Base-by-base conservation (phyloP, 2,329 filamentous ascomycete genomes). In the Metarhizium brunneum region DNA sequence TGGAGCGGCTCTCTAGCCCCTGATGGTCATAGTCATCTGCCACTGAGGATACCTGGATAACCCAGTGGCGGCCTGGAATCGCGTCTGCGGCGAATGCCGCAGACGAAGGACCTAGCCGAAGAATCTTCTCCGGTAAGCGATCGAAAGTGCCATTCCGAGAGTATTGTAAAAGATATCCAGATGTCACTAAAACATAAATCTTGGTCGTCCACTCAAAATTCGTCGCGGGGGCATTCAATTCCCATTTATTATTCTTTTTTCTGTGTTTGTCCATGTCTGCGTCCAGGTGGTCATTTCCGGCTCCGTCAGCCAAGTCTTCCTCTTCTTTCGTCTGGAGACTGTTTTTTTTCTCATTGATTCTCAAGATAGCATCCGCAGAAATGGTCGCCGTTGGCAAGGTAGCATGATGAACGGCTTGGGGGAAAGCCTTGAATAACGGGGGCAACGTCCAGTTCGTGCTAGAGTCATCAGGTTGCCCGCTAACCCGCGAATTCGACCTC, bases 341-440 rank as follows among this genome's bases (percentile, higher is more conserved):
- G 13, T 66, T 64, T 35, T 77, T 79, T 57, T 76, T 74, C 53
- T 79, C 77, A 59, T 83, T 81, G 50, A 81, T 71, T 57, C 86
- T 82, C 52, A 90, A 68, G 50, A 94, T 81, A 1, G 80, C 71
- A 58, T 95, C 91, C 2, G 86, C 80, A 1, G 87, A 82, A 11
- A 87, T 71, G 2, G 79, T 81, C 42, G 86, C 86, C 16, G 87
- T 80, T 30, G 85, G 80, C 3, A 95, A 75, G 16, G 80, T 83
- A 11, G 83, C 84, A 68, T 94, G 83, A 64, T 88, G 91, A 61
- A 90, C 80, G 2, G 90, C 84, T 69, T 95, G 91, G 0, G 89
- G 87, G 66, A 91, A 95, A 13, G 89, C 90, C 68, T 95, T 88
- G 68, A 92, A 95, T 13, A 96, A 73, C 2, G 90, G 88, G 6